Percentiles rank a stretch among this genome's conserved stretches.
phyloP scores from a whole-genome alignment of 176 grass and related monocot genomes.

The Zoysia pacifica region DNA sequence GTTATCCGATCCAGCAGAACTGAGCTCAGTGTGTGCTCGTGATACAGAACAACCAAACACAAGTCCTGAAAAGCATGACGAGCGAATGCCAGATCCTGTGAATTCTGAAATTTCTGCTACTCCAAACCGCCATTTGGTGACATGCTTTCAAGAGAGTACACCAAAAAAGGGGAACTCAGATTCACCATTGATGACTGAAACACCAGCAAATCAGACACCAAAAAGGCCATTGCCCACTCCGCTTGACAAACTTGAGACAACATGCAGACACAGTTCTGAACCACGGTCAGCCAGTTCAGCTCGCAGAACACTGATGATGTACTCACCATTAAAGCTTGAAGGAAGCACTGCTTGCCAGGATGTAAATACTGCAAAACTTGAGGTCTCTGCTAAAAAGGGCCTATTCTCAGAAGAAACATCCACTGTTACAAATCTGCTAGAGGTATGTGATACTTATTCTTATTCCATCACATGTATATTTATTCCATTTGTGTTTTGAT shows the following conservation, averaged over 20 bases:
- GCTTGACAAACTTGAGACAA: conserved; percentile 46
- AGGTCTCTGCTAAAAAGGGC: conserved; percentile 33
- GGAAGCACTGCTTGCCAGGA: conserved; percentile 34
- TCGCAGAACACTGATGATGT: conserved; percentile 75
- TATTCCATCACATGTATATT: neutral
- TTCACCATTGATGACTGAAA: conserved; percentile 44
- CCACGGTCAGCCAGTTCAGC: conserved; percentile 62
- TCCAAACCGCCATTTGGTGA: conserved; percentile 32
- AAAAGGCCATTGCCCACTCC: conserved; percentile 66
- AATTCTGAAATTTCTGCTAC: conserved; percentile 40
- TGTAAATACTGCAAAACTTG: conserved; percentile 29
- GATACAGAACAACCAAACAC: conserved; percentile 25
- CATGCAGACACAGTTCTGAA: conserved; percentile 57
- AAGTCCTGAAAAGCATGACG: conserved; percentile 35
- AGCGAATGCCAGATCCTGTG: conserved; percentile 5
- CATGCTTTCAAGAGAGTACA: conserved; percentile 49
- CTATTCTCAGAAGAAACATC: conserved; percentile 47
- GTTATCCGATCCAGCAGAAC: conserved; percentile 43
- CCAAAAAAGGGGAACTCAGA: conserved; percentile 50
- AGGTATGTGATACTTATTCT: conserved; percentile 48
- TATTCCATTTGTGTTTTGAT: conserved; percentile 5
- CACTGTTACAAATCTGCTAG: neutral
- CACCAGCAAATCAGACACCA: conserved; percentile 68
- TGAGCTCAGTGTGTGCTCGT: conserved; percentile 18
- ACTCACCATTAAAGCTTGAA: conserved; percentile 50